A percentile compares a stretch with the other conserved stretches of the same genome.
These are phyloP conservation scores for Auricularia auricula-judae DNA, from an alignment of 768 basidiomycete genomes.

Conservation along the genomic window DNA sequence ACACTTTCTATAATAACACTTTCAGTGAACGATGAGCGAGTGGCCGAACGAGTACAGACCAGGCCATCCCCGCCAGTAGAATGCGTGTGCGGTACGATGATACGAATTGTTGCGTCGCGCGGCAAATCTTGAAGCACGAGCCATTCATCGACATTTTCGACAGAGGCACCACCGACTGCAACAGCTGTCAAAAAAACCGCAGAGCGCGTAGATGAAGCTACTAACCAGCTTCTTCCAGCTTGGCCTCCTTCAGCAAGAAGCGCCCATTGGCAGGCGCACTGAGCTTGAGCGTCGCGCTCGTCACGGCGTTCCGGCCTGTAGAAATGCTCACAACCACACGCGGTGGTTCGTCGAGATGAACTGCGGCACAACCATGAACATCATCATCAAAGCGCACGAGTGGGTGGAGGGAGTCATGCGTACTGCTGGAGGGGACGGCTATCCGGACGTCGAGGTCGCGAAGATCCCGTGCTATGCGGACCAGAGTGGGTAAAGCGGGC, in stretches of 20 bases:
- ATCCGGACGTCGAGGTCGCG: constrained; percentile 54
- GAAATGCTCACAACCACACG: constrained; percentile 45
- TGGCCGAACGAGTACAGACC: neutral
- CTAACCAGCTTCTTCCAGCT: constrained; percentile 3
- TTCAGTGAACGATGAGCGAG: neutral
- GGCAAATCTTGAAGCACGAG: neutral
- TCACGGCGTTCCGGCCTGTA: constrained; percentile 59
- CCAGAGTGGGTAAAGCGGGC: constrained; percentile 25
- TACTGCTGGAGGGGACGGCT: constrained; percentile 16
- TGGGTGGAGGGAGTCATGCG: constrained; percentile 8
- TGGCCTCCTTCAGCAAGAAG: constrained; percentile 6
- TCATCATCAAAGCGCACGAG: neutral
- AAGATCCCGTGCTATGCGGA: constrained; percentile 53
- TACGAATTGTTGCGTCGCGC: neutral
- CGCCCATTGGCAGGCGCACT: constrained; percentile 36
- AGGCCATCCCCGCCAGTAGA: neutral
- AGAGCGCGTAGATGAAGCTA: neutral
- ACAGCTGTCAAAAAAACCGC: neutral
- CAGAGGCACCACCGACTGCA: neutral
- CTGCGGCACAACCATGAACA: constrained; percentile 23
- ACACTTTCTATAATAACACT: constrained; percentile 44
- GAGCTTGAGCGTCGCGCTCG: constrained; percentile 41
- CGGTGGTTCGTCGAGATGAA: constrained; percentile 52
- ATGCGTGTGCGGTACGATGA: neutral
- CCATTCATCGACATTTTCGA: constrained; percentile 7